Base-by-base conservation (phyloP, 2,329 filamentous ascomycete genomes). In the Didymella pomorum region DNA sequence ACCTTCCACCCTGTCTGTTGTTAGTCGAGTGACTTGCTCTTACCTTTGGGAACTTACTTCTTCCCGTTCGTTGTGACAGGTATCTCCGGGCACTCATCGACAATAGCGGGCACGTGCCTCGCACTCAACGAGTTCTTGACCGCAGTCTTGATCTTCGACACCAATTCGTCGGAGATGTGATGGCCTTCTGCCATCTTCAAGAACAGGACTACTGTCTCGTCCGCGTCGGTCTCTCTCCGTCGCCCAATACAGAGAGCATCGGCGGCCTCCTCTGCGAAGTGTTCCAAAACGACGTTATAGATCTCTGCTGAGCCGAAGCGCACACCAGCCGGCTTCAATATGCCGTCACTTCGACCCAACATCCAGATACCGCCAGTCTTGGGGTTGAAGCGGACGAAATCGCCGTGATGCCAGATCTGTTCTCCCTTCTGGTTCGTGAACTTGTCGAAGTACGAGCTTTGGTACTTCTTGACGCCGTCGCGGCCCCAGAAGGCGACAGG, bases 41-140 rank as follows among this genome's bases (percentile, higher is more conserved):
- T 9, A 39, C 31, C 3, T 29, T 12, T 26, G 4, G 7, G 21
- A 23, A 84, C 87, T 80, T 78, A 91, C 87, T 98, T 99, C 82
- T 99, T 99, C 52, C 94, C 94, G 71, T 99, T 99, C 2, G 89
- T 88, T 16, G 95, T 98, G 66, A 93, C 88, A 0, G 94, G 95
- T 18, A 99, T 95, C 35, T 94, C 93, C 0, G 89, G 87, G 62
- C 90, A 93, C 74, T 91, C 88, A 65, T 93, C 91, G 18, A 98
- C 83, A 0, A 97, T 81, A 0, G 87, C 89, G 0, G 94, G 94
- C 0, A 98, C 93, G 80, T 99, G 95, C 52, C 95, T 85, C 4
- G 92, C 90, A 68, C 92, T 97, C 59, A 98, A 80, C 76, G 96
- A 92, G 62, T 83, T 86, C 66, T 89, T 87, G 52, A 98, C 86